Evolutionary conservation across 2,329 filamentous ascomycete genomes (phyloP).

Genomic region (Phoma sp.): DNA sequence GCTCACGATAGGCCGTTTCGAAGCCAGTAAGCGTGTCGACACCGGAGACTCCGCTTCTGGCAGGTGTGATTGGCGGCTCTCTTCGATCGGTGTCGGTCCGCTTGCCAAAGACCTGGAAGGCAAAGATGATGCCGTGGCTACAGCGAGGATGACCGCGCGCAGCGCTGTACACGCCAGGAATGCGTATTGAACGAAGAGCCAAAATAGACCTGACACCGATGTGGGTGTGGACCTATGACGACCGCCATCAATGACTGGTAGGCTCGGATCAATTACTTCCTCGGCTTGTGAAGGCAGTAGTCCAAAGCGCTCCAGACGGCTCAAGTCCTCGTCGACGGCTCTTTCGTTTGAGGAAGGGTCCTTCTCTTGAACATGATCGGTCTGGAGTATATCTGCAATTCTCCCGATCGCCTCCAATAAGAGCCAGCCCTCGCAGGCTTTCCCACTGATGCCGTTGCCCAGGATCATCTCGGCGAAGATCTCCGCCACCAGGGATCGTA

Average conservation of each 20-base stretch:
- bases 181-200: slow-evolving; percentile 60
- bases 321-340: slow-evolving; percentile 36
- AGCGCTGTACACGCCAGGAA: slow-evolving; percentile 64
- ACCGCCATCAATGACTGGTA: slow-evolving; percentile 21
- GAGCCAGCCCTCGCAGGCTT: slow-evolving; percentile 85
- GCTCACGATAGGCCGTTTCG: slow-evolving; percentile 70
- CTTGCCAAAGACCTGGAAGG: slow-evolving; percentile 59
- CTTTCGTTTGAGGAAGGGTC: slow-evolving; percentile 35
- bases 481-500: slow-evolving; percentile 83
- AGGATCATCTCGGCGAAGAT: slow-evolving; percentile 90
- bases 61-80: slow-evolving; percentile 40
- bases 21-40: slow-evolving; percentile 39
- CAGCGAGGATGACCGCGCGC: slow-evolving; percentile 68
- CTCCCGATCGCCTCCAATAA: slow-evolving; percentile 85
- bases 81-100: slow-evolving; percentile 39
- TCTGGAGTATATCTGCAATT: slow-evolving; percentile 59
- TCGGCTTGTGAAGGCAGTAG: slow-evolving; percentile 54
- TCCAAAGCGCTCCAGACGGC: slow-evolving; percentile 64
- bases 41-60: slow-evolving; percentile 37
- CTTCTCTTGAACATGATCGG: slow-evolving; percentile 39
- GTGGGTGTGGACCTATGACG: slow-evolving; percentile 26
- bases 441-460: slow-evolving; percentile 79
- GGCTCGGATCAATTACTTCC: slow-evolving; percentile 25
- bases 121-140: slow-evolving; percentile 72
- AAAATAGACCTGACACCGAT: slow-evolving; percentile 54